Evolutionary conservation across 768 basidiomycete genomes (phyloP).

Genomic region (Hydnomerulius pinastri): DNA sequence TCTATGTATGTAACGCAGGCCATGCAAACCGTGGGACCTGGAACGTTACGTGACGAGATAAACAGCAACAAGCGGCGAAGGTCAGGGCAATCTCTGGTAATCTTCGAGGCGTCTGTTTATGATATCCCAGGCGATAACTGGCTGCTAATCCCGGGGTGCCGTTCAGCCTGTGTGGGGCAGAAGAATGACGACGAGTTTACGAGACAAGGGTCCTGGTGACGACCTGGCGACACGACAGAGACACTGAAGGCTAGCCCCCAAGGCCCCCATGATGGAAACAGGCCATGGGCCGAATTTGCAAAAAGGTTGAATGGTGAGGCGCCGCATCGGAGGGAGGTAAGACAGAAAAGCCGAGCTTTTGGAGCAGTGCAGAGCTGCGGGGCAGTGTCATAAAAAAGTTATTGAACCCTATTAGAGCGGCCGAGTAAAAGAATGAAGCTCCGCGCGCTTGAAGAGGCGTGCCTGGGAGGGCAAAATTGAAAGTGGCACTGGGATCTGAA

Average conservation of each 20-base stretch:
- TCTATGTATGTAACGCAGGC: too few relatives aligned
- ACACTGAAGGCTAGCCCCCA: not conserved
- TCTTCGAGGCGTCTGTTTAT: not conserved
- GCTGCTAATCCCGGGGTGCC: not conserved
- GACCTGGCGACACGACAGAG: not conserved
- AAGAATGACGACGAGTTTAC: slow-evolving; percentile 25
- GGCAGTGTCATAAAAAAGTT: slow-evolving; percentile 26
- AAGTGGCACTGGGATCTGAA: slow-evolving; percentile 27
- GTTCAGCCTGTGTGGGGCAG: slow-evolving; percentile 16
- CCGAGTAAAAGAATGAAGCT: slow-evolving; percentile 16
- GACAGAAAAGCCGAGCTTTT: slow-evolving; percentile 5
- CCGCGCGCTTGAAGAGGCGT: slow-evolving; percentile 23
- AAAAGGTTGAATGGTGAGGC: too few relatives aligned
- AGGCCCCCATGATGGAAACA: not conserved
- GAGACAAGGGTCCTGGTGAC: slow-evolving; percentile 6
- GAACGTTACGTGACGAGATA: too few relatives aligned
- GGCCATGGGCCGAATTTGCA: not conserved
- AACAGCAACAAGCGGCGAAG: too few relatives aligned
- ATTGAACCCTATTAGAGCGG: slow-evolving; percentile 20
- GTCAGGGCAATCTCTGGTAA: too few relatives aligned
- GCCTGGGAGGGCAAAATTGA: slow-evolving; percentile 29
- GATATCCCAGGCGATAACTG: not conserved
- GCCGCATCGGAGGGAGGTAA: too few relatives aligned
- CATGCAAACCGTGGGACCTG: too few relatives aligned
- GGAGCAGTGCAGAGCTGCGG: slow-evolving; percentile 6